Evolutionary conservation across 495 filamentous ascomycete genomes (phyloP), one percentile per base, ranked within the genome.

Genomic region (Neurospora discreta): DNA sequence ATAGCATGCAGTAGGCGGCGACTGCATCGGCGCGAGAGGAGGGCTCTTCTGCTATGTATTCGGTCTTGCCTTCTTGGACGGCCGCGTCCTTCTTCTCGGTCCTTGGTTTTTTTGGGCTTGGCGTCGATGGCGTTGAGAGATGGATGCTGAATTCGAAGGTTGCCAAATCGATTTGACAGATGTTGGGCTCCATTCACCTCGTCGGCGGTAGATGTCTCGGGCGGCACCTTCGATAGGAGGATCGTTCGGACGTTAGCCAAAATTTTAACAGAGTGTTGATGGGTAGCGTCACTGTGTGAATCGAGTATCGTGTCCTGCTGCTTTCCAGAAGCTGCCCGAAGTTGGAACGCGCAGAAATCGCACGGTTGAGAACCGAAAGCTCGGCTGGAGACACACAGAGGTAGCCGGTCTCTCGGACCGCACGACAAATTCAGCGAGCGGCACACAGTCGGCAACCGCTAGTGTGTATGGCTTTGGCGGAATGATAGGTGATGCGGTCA

Each of bases 371-470:
- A 3, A 76, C 75, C 3, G 52, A 58, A 8, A 42, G 71, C 40
- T 81, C 69, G 1, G 70, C 71, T 2, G 30, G 38, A 0, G 82
- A 79, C 1, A 84, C 1, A 84, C 73, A 1, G 72, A 39, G 18
- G 78, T 58, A 23, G 39, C 18, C 16, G 73, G 68, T 38, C 81
- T 78, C 13, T 41, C 42, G 36, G 42, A 60, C 3, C 40, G 46
- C 1, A 76, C 79, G 40, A 85, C 75, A 60, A 76, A 80, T 36
- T 83, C 74, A 5, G 83, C 83, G 4, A 84, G 71, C 3, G 75
- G 72, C 18, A 77, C 72, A 30, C 83, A 85, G 40, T 84, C 80
- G 30, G 77, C 78, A 71, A 85, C 75, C 65, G 77, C 75, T 60
- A 85, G 78, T 16, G 75, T 79, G 41, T 84, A 78, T 20, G 69